Percentiles rank a stretch among this genome's conserved stretches.
These are phyloP conservation scores for Fennellomyces sp. DNA, from an alignment of 371 early-diverging fungal genomes.

Conservation along the genomic window DNA sequence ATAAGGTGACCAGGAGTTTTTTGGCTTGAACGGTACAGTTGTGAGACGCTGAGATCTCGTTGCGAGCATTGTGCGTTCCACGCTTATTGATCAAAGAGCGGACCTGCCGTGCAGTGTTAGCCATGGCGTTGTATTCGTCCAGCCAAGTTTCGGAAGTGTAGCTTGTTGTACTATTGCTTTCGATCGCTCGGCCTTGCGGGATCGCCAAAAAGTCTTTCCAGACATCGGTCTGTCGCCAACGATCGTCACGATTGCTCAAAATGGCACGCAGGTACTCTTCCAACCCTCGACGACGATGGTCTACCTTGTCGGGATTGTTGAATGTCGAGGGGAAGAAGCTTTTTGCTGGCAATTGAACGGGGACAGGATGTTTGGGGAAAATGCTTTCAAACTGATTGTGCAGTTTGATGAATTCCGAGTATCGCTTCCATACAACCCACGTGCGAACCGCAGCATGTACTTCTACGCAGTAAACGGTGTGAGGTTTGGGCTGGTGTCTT, in stretches of 20 bases:
- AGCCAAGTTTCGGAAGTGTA: slow-evolving; percentile 80
- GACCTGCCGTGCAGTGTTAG: slow-evolving; percentile 66
- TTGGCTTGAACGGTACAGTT: slow-evolving; percentile 78
- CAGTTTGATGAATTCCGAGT: slow-evolving; percentile 79
- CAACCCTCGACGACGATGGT: slow-evolving; percentile 77
- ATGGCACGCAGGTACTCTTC: slow-evolving; percentile 80
- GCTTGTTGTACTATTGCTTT: slow-evolving; percentile 17
- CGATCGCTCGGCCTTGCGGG: slow-evolving; percentile 46
- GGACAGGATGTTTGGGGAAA: slow-evolving; percentile 63
- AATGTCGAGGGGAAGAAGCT: slow-evolving; percentile 63
- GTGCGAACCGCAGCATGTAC: slow-evolving; percentile 79
- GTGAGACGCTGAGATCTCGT: slow-evolving; percentile 76
- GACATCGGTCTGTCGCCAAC: slow-evolving; percentile 74
- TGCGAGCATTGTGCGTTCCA: slow-evolving; percentile 67
- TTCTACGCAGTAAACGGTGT: slow-evolving; percentile 70
- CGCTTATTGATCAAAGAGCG: slow-evolving; percentile 69
- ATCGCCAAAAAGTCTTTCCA: slow-evolving; percentile 80
- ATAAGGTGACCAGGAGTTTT: slow-evolving; percentile 57
- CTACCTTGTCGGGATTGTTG: slow-evolving; percentile 64
- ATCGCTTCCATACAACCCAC: slow-evolving; percentile 87
- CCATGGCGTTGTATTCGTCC: slow-evolving; percentile 69
- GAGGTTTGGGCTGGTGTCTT: slow-evolving; percentile 62
- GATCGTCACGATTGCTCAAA: slow-evolving; percentile 68
- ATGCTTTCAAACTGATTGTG: slow-evolving; percentile 47
- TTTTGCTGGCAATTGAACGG: slow-evolving; percentile 67